Percentiles rank a stretch among this genome's conserved stretches.
Conservation (phyloP, 805 yeast genomes). For the Candida endomychidarum region DNA sequence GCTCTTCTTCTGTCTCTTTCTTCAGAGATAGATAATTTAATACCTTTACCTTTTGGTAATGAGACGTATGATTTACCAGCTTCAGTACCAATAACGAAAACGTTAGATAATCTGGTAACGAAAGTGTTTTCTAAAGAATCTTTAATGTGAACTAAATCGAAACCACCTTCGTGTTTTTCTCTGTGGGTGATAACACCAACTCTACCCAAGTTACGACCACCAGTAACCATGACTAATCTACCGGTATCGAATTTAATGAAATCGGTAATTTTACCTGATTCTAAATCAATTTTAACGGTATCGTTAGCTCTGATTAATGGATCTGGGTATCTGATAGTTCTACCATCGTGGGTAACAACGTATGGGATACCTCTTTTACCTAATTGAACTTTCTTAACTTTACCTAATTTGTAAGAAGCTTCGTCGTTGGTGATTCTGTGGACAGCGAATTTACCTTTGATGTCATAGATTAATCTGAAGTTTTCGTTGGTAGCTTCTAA, state of each 20-base stretch:
- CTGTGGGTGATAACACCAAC: slow-evolving; percentile 44
- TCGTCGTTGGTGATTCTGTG: slow-evolving; percentile 99
- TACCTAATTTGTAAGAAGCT: slow-evolving; percentile 96
- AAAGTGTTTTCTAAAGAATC: slow-evolving; percentile 42
- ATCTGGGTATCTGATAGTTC: slow-evolving; percentile 99
- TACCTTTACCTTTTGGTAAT: slow-evolving; percentile 48
- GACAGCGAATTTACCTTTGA: slow-evolving; percentile 98
- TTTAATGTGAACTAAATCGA: slow-evolving; percentile 44
- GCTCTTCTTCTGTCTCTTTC: slow-evolving; percentile 48
- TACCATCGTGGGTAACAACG: slow-evolving; percentile 99
- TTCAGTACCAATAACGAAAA: slow-evolving; percentile 42
- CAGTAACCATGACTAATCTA: slow-evolving; percentile 43
- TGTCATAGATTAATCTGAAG: slow-evolving; percentile 98
- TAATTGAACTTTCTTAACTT: slow-evolving; percentile 96
- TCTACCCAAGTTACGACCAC: slow-evolving; percentile 46
- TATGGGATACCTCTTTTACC: slow-evolving; percentile 99
- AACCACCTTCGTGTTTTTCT: slow-evolving; percentile 45
- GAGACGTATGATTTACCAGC: slow-evolving; percentile 42
- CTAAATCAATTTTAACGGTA: slow-evolving; percentile 95
- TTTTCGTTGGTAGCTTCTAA: slow-evolving; percentile 98
- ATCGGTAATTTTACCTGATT: slow-evolving; percentile 84
- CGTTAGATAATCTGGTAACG: slow-evolving; percentile 44
- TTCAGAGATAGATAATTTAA: slow-evolving; percentile 42
- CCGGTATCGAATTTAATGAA: slow-evolving; percentile 42
- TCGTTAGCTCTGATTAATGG: slow-evolving; percentile 96